Evolutionary conservation across 345 rosid genomes (phyloP), one percentile per base, ranked within the genome.

Genomic region (Triadica sebifera): DNA sequence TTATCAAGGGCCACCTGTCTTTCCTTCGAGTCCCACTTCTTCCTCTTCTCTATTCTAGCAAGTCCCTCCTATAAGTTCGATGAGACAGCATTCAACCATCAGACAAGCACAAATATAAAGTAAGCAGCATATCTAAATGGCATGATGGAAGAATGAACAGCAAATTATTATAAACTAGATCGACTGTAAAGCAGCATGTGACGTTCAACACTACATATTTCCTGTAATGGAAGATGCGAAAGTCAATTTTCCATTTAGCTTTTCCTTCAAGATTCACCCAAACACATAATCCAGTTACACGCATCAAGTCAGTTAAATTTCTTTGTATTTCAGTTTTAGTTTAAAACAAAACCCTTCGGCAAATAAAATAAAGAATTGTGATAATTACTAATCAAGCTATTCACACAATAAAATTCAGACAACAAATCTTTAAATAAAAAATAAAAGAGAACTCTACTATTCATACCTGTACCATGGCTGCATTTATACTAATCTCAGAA

Each of bases 1-100:
- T 80, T 87, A 60, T 90, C 91, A 11, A 96, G 89, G 71, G 88
- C 85, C 0, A 80, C 80, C 76, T 85, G 83, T 74, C 88, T 89
- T 20, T 90, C 91, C 83, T 79, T 93, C 16, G 88, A 72, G 72
- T 90, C 97, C 93, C 93, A 91, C 78, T 65, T 90, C 88, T 70
- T 93, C 76, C 89, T 89, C 79, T 90, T 91, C 81, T 93, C 99
- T 81, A 91, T 75, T 83, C 96, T 88, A 38, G 97, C 97, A 29
- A 95, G 86, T 78, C 99, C 99, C 72, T 91, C 97, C 99, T 93
- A 87, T 69, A 83, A 79, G n/a, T 69, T 12, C 43, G 19, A 70
- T 5, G 20, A 22, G 34, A n/a, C 7, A 51, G 45, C 22, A 51
- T 74, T 29, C 34, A 74, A 75, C 51, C 45, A 70, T 24, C 19